These are phyloP conservation scores for Mucor circinelloides DNA, from an alignment of 371 early-diverging fungal species.

Conservation along the genomic window DNA sequence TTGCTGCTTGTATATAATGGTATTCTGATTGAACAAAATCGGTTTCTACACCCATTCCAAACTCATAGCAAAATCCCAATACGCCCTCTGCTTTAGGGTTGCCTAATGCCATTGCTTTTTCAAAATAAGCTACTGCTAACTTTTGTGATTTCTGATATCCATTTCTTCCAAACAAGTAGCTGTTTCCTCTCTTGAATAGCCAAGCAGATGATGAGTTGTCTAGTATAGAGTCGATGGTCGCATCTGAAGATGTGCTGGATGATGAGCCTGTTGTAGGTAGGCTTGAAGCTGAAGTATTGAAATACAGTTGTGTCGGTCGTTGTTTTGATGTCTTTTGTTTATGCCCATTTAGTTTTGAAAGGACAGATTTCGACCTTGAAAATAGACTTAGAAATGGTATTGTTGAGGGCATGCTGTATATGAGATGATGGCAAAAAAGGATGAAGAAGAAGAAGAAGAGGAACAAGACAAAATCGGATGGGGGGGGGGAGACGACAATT, in stretches of 20 bases:
- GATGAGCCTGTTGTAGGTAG: not conserved
- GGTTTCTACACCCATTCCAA: slow-evolving; percentile 65
- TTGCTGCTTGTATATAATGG: slow-evolving; percentile 51
- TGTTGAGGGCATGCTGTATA: slow-evolving; percentile 11
- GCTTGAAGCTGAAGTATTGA: not conserved
- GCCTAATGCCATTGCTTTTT: slow-evolving; percentile 43
- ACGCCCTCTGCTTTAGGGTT: slow-evolving; percentile 48
- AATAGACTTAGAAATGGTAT: slow-evolving; percentile 11
- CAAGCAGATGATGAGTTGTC: slow-evolving; percentile 4
- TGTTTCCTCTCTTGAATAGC: slow-evolving; percentile 43
- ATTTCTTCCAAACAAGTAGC: slow-evolving; percentile 57
- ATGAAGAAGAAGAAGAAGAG: slow-evolving; percentile 9
- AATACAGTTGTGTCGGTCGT: not conserved
- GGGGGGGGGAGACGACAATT: not conserved
- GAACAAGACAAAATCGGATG: not conserved
- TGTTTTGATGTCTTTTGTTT: not conserved
- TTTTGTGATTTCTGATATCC: slow-evolving; percentile 36
- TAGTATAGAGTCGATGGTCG: not conserved
- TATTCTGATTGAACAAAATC: slow-evolving; percentile 59
- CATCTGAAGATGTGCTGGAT: not conserved
- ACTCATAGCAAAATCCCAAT: slow-evolving; percentile 73
- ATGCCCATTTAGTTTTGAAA: slow-evolving; percentile 13
- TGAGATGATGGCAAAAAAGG: slow-evolving; percentile 4
- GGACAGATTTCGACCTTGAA: slow-evolving; percentile 23
- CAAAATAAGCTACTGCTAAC: slow-evolving; percentile 46